A percentile compares a stretch with the other conserved stretches of the same genome.
These are phyloP conservation scores for Phallus indusiatus DNA, from an alignment of 768 basidiomycete genomes.

Conservation along the genomic window DNA sequence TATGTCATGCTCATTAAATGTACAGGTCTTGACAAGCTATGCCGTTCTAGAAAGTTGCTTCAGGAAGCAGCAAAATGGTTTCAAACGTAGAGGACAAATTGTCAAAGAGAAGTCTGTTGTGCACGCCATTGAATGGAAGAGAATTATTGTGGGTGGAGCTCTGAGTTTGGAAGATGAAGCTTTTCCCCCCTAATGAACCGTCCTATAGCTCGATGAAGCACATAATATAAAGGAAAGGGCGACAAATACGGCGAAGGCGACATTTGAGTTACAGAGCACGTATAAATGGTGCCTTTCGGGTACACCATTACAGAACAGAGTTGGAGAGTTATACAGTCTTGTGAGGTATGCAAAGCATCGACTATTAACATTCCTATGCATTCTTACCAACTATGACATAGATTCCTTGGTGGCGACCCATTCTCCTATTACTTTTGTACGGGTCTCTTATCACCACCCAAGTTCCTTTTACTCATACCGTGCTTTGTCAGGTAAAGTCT, in stretches of 20 bases:
- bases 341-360: slow-evolving; percentile 35
- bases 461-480: slow-evolving; percentile 1
- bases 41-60: slow-evolving; percentile 86
- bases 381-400: neutral
- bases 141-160: slow-evolving; percentile 50
- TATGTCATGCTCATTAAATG: too few species aligned
- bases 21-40: slow-evolving; percentile 73
- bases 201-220: slow-evolving; percentile 75
- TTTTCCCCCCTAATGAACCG: neutral
- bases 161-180: neutral
- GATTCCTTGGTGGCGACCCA: slow-evolving; percentile 85
- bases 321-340: slow-evolving; percentile 96
- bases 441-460: slow-evolving; percentile 18
- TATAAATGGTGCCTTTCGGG: slow-evolving; percentile 95
- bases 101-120: slow-evolving; percentile 84
- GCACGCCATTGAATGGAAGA: slow-evolving; percentile 78
- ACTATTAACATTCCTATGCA: neutral
- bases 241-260: slow-evolving; percentile 95
- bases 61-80: slow-evolving; percentile 87
- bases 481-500: slow-evolving; percentile 58
- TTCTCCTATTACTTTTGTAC: slow-evolving; percentile 87
- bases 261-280: slow-evolving; percentile 75
- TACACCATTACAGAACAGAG: slow-evolving; percentile 93
- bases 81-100: slow-evolving; percentile 74
- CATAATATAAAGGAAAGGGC: slow-evolving; percentile 96